Percentiles rank a stretch among this genome's conserved stretches.
These are phyloP conservation scores for Psophocarpus tetragonolobus DNA, from an alignment of 306 rosid species.

Conservation along the genomic window DNA sequence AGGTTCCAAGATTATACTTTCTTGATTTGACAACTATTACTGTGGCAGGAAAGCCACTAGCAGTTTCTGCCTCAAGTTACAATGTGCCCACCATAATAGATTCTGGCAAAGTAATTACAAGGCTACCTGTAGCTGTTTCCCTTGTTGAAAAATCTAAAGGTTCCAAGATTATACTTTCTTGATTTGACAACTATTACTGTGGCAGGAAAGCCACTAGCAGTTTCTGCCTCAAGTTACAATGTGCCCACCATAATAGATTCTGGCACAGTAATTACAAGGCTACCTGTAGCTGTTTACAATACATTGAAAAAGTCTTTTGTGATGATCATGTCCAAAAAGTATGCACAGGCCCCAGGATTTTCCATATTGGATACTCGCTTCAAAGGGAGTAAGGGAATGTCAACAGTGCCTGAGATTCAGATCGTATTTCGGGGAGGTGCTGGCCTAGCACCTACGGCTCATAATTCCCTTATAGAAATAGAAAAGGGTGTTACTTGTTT, in stretches of 20 bases:
- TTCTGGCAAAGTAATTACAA: conserved; percentile 70
- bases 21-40: conserved; percentile 41
- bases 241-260: conserved; percentile 68
- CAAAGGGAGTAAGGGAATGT: conserved; percentile 37
- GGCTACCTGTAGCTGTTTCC: conserved; percentile 56
- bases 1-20: conserved; percentile 46
- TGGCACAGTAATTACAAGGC: conserved; percentile 70
- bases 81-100: conserved; percentile 62
- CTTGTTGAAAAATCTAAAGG: conserved; percentile 37
- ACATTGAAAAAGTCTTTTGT: conserved; percentile 47
- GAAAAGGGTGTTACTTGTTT: conserved; percentile 46
- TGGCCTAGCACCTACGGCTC: conserved; percentile 37
- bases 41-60: conserved; percentile 52
- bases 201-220: conserved; percentile 47
- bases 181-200: conserved; percentile 44
- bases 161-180: conserved; percentile 48
- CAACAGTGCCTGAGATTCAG: conserved; percentile 42
- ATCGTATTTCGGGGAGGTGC: conserved; percentile 53
- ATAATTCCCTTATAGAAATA: conserved; percentile 42
- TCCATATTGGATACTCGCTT: conserved; percentile 61
- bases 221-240: conserved; percentile 48
- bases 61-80: conserved; percentile 47
- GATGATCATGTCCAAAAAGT: conserved; percentile 47
- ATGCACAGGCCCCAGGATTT: conserved; percentile 31
- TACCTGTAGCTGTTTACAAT: conserved; percentile 47